Percentiles rank a stretch among this genome's conserved stretches.
Evolutionary conservation across 2,329 filamentous ascomycete genomes (phyloP).

Genomic region (Beauveria sp.): DNA sequence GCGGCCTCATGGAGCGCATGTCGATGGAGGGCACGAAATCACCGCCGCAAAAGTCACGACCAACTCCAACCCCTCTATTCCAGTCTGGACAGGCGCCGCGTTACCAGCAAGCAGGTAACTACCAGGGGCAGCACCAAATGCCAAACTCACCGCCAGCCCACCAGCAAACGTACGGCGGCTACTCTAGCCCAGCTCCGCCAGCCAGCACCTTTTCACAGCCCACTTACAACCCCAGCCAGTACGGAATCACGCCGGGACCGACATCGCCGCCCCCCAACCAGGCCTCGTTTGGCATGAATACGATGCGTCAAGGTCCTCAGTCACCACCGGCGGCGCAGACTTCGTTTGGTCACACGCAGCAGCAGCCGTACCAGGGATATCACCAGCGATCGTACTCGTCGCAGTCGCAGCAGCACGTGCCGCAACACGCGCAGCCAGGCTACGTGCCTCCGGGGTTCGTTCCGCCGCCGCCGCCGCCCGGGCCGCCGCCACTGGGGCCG

Average conservation of each 20-base stretch:
- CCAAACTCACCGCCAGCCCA: constrained; percentile 47
- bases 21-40: constrained; percentile 61
- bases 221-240: constrained; percentile 51
- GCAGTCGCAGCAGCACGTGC: constrained; percentile 32
- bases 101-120: constrained; percentile 45
- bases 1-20: constrained; percentile 91
- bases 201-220: constrained; percentile 41
- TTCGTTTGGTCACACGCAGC: constrained; percentile 25
- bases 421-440: constrained; percentile 29
- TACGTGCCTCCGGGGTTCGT: constrained; percentile 52
- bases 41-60: constrained; percentile 23
- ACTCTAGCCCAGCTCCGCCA: constrained; percentile 33
- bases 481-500: constrained; percentile 52
- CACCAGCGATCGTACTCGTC: constrained; percentile 25
- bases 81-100: constrained; percentile 36
- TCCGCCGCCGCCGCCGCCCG: constrained; percentile 56
- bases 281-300: constrained; percentile 36
- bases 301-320: constrained; percentile 31
- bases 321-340: constrained; percentile 54
- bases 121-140: constrained; percentile 49
- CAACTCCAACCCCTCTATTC: constrained; percentile 39
- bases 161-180: constrained; percentile 39
- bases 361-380: constrained; percentile 29
- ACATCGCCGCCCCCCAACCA: constrained; percentile 58
- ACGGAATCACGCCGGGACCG: constrained; percentile 49